Base-by-base conservation (phyloP, 257 asterid species). In the Pogostemon cablin region DNA sequence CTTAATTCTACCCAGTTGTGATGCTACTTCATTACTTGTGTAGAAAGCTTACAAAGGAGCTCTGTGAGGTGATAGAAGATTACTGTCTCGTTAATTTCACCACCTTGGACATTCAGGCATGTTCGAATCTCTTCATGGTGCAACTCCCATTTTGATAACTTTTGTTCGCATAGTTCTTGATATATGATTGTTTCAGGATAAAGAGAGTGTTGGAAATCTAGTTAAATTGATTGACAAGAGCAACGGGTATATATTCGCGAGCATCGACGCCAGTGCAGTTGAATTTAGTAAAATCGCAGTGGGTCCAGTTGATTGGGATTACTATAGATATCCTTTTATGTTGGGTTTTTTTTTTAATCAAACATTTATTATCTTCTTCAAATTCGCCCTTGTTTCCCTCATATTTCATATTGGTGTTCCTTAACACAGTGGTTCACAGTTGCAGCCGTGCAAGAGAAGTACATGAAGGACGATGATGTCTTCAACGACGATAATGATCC, bases 371-470 rank as follows among this genome's bases (percentile, higher is more conserved):
- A n/a, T 34, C 65, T 53, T 15, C 12, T 41, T 34, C 5, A 9
- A 2, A 11, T 62, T 46, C 37, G n/a, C 38, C 52, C 46, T 67
- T 49, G 47, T 48, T 44, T 58, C 52, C 41, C 61, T 50, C 17
- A 46, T 58, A 65, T 68, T 25, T 58, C 35, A 42, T 17, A 12
- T 55, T 74, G 65, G 41, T 75, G 80, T 78, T 73, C 84, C 95
- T 87, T 88, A 71, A 90, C 95, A n/a, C 39, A 43, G 73, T 58
- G 44, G 67, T 66, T 80, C 81, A 95, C 98, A 81, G 96, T 91
- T 79, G 98, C 98, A 68, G 95, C 96, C 32, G 98, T 95, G 81
- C 99, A 95, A 84, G 99, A 95, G 92, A 95, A 88, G 80, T 88
- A 95, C 92, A 86, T 88, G 79, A 95, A 89, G 78, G 99, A 91